Percentiles rank a stretch among this genome's conserved stretches.
phyloP scores from a whole-genome alignment of 306 rosid genomes.

The Oxytropis ochrocephala region DNA sequence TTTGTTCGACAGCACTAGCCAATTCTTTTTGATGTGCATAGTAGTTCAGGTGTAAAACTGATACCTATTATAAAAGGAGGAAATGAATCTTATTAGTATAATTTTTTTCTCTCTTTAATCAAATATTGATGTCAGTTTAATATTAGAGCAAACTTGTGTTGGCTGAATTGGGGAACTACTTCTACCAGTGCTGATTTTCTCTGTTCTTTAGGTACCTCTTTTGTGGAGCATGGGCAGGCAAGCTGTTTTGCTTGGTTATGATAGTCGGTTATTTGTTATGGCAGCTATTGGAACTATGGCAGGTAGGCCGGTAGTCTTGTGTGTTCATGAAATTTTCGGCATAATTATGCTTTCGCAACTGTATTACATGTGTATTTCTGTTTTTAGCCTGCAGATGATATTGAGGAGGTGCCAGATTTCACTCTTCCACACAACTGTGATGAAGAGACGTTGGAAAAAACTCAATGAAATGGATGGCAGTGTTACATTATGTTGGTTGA shows the following conservation, averaged over 20 bases:
- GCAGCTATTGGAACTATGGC: constrained; percentile 63
- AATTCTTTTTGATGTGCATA: not conserved
- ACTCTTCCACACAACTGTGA: constrained; percentile 29
- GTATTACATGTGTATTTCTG: not conserved
- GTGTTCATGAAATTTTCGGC: not conserved
- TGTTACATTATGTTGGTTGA: not conserved
- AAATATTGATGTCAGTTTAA: not conserved
- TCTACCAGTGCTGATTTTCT: constrained; percentile 8
- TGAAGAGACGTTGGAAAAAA: constrained; percentile 7
- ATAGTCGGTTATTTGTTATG: constrained; percentile 68
- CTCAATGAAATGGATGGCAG: not conserved
- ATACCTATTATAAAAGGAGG: not conserved
- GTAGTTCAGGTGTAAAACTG: not conserved
- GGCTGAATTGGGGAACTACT: not conserved
- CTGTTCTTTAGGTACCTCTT: constrained; percentile 56
- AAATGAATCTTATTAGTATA: not conserved
- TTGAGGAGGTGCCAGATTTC: constrained; percentile 57
- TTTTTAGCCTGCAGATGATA: constrained; percentile 59
- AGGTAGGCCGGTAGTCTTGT: constrained; percentile 36
- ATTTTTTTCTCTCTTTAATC: not conserved
- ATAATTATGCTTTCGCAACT: not conserved
- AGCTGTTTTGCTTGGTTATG: constrained; percentile 87
- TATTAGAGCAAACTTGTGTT: not conserved
- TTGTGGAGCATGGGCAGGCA: constrained; percentile 90
- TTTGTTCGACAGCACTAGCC: not conserved